phyloP scores from a whole-genome alignment of 2,329 filamentous ascomycete species.

The Alternaria solani region DNA sequence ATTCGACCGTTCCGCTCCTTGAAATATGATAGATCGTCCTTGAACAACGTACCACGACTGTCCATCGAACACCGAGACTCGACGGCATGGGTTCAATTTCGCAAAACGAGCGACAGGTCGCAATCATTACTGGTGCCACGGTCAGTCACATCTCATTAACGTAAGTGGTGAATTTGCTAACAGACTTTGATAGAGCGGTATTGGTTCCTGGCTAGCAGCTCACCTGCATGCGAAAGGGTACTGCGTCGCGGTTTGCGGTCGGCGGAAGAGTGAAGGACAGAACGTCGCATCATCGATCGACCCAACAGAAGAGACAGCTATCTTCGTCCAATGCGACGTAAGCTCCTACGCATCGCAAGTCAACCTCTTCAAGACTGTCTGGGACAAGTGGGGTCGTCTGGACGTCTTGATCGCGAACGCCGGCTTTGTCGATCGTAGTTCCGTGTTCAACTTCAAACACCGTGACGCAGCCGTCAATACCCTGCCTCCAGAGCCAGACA shows the following conservation, averaged over 20 bases:
- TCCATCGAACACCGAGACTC: too few relatives aligned
- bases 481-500: slow-evolving; percentile 56
- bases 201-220: slow-evolving; percentile 55
- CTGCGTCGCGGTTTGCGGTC: slow-evolving; percentile 53
- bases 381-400: slow-evolving; percentile 55
- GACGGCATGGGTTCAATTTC: too few relatives aligned
- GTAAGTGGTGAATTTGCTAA: too few relatives aligned
- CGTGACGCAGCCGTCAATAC: slow-evolving; percentile 34
- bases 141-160: too few relatives aligned
- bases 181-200: slow-evolving; percentile 53
- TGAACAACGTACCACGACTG: too few relatives aligned
- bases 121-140: too few relatives aligned
- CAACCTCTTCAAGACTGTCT: slow-evolving; percentile 54
- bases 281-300: slow-evolving; percentile 28
- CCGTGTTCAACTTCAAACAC: slow-evolving; percentile 54
- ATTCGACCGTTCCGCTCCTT: too few relatives aligned
- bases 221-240: slow-evolving; percentile 37
- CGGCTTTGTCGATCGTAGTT: slow-evolving; percentile 57
- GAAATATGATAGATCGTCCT: too few relatives aligned
- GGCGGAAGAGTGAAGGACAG: slow-evolving; percentile 50
- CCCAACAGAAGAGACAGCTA: slow-evolving; percentile 40
- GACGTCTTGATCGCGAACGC: slow-evolving; percentile 62
- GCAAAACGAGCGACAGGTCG: too few relatives aligned
- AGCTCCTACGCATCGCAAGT: slow-evolving; percentile 58
- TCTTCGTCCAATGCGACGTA: slow-evolving; percentile 59